Base-by-base conservation (phyloP, 2,329 filamentous ascomycete genomes). In the Penicillium paneum region DNA sequence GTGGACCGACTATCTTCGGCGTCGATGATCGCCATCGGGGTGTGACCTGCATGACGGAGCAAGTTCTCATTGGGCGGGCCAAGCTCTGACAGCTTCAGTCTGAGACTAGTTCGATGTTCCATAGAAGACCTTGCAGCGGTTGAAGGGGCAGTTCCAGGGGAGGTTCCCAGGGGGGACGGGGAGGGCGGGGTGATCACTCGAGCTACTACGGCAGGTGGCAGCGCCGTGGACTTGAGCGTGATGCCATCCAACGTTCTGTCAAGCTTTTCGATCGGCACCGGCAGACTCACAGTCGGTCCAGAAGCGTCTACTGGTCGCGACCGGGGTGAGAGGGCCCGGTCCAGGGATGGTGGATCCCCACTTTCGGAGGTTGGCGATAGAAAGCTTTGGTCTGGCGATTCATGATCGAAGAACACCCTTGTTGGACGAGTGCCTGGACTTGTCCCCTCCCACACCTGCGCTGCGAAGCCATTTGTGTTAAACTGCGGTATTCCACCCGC, bases 181-280 rank as follows among this genome's bases (percentile, higher is more conserved):
- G 74, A 71, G 29, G 73, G 69, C 29, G 75, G 73, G 29, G 74
- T 76, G 59, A 76, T 73, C 49, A 77, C 71, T 55, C 70, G 74
- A 38, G 74, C 75, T 17, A 75, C 70, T 17, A 78, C 68, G 49
- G 71, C 72, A 5, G 74, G 75, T 26, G 71, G 73, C 36, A 78
- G 62, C 4, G 71, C 75, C 19, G 74, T 73, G 3, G 76, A 77
- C 52, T 78, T 78, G 46, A 78, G 67, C 6, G 72, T 78, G 53
- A 79, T 79, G 6, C 76, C 76, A 55, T 79, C 76, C 1, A 79
- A 67, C 29, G 67, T 71, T 48, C 71, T 76, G 59, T 79, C 76
- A 34, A 79, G 66, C 58, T 75, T 72, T 59, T 78, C 75, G 52
- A 78, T 75, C 3, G 76, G 76, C 47, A 79, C 73, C 3, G 75